Percentiles rank a stretch among this genome's conserved stretches.
Evolutionary conservation across 2,329 filamentous ascomycete genomes (phyloP).

Genomic region (Stagonosporopsis rhizophila): DNA sequence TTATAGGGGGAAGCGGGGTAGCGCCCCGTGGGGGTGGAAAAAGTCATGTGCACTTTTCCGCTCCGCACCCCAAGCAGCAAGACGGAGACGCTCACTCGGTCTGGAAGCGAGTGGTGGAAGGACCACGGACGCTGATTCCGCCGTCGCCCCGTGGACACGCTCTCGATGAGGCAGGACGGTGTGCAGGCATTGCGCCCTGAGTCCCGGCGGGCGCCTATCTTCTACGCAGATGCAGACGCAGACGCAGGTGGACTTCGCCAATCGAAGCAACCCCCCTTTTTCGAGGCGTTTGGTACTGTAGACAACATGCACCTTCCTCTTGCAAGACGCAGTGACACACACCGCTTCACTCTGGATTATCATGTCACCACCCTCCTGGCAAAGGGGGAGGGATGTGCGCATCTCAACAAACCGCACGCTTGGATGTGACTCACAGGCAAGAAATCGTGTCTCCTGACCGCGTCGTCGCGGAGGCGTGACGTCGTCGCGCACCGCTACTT

Average conservation of each 20-base stretch:
- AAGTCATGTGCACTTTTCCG: conserved; percentile 10
- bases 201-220: conserved; percentile 13
- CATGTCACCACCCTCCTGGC: conserved; percentile 2
- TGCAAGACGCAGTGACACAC: conserved; percentile 14
- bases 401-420: conserved; percentile 5
- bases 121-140: conserved; percentile 6
- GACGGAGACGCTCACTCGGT: neutral
- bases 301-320: conserved; percentile 3
- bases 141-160: conserved; percentile 1
- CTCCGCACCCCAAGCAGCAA: conserved; percentile 14
- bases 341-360: conserved; percentile 5
- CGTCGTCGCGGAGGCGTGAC: neutral
- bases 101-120: conserved; percentile 8
- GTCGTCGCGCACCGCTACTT: neutral
- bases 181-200: neutral
- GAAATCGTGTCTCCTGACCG: neutral
- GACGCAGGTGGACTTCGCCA: neutral
- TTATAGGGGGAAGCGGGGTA: conserved; percentile 19
- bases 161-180: neutral
- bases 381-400: neutral
- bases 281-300: neutral
- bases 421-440: neutral
- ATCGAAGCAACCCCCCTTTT: neutral
- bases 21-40: conserved; percentile 10
- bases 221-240: neutral